phyloP scores from a whole-genome alignment of 2,329 filamentous ascomycete genomes.

The Botryotinia convoluta region DNA sequence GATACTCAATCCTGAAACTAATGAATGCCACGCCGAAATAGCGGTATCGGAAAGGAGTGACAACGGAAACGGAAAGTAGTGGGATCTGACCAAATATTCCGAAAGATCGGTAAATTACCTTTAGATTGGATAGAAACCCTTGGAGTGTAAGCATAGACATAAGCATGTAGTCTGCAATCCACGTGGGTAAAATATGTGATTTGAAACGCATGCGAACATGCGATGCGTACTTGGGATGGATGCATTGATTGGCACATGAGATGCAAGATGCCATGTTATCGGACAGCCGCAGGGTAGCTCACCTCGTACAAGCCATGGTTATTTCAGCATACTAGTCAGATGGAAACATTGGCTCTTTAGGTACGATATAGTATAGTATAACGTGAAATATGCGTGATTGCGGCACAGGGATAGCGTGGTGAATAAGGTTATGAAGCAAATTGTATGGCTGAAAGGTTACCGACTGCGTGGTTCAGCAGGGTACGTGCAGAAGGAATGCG shows the following conservation, averaged over 20 bases:
- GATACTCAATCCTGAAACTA: not conserved
- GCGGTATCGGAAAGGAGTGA: not conserved
- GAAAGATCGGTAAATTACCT: not conserved
- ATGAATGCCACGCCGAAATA: not conserved
- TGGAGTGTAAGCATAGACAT: not conserved
- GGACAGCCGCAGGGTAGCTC: not conserved
- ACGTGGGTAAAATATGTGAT: not conserved
- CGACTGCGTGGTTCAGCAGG: not conserved
- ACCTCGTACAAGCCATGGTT: not conserved
- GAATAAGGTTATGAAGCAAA: not conserved
- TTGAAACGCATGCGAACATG: not conserved
- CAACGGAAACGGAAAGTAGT: not conserved
- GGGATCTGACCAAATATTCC: not conserved
- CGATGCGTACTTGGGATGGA: not conserved
- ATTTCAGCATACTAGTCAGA: not conserved
- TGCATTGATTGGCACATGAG: not conserved
- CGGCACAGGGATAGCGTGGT: not conserved
- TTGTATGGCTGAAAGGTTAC: not conserved
- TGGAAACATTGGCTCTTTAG: not conserved
- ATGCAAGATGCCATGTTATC: not conserved
- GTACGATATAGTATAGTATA: not conserved
- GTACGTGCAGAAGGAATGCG: not conserved
- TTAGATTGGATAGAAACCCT: not conserved
- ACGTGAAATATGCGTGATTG: constrained; percentile 4
- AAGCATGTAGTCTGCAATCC: not conserved